These are phyloP conservation scores for Cryphonectria japonica DNA, from an alignment of 2,329 filamentous ascomycete genomes.

Conservation along the genomic window DNA sequence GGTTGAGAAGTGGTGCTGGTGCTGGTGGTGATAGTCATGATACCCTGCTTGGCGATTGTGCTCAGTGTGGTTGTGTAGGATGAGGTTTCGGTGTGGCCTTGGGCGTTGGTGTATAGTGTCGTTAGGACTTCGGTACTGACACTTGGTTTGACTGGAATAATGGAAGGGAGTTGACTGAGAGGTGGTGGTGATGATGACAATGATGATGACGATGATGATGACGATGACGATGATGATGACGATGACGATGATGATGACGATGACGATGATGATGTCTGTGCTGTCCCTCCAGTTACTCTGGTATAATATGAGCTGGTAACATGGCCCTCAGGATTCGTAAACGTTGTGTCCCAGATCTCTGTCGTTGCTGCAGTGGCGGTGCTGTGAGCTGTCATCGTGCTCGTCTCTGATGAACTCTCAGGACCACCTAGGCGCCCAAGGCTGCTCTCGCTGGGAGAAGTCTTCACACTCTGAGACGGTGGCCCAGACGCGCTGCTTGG, in stretches of 20 bases:
- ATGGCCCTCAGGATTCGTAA: constrained; percentile 7
- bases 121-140: constrained; percentile 1
- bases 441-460: neutral
- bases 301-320: neutral
- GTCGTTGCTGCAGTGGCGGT: constrained; percentile 14
- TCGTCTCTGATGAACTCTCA: constrained; percentile 2
- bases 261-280: neutral
- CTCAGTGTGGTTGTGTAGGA: constrained; percentile 5
- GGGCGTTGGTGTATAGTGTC: neutral
- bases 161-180: neutral
- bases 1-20: neutral
- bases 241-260: neutral
- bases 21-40: neutral
- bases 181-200: no score
- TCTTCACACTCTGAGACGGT: neutral
- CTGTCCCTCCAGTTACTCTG: neutral
- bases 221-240: neutral
- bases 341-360: constrained; percentile 3
- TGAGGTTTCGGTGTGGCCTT: neutral
- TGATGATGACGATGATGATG: neutral
- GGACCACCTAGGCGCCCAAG: neutral
- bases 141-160: constrained; percentile 4
- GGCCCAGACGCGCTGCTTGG: neutral
- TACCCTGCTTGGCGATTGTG: neutral
- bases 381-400: neutral